Evolutionary conservation across 352 stramenopile genomes (phyloP), one percentile per base, ranked within the genome.

Genomic region (Globisporangium perplexum): DNA sequence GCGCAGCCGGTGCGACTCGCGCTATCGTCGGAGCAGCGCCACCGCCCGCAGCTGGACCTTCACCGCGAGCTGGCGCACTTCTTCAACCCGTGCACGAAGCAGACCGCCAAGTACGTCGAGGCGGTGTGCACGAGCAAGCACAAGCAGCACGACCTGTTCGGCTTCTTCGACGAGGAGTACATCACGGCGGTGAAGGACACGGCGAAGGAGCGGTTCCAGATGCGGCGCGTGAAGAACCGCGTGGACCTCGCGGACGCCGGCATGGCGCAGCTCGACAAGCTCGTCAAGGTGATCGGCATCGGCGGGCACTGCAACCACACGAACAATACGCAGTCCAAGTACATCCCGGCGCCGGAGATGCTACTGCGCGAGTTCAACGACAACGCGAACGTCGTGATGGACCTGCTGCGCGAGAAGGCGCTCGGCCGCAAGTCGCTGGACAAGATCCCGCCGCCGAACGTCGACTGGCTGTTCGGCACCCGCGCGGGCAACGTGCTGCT

Each of bases 381-480:
- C 24, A 86, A 84, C 28, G 71, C 78, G 23, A 83, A 74, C 39
- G 69, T 76, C 23, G 57, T 88, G 30, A 83, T 91, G 63, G 71
- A 91, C 26, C 63, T 68, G n/a, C 55, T 91, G 54, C 74, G 79
- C 46, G 78, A 89, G 52, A 91, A 88, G 59, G 77, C 78, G 1
- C 71, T 79, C 1, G 80, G 80, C 18, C 76, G 73, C 24, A 79
- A 88, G 55, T 65, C 76, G 17, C 54, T 88, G 24, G 70, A 86
- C 60, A 80, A 85, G 46, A 88, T 91, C 31, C 80, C 80, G 12
- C 51, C 71, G 2, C 80, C 80, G 7, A 68, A 79, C 43, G 74
- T 84, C 50, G 66, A 80, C 28, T 88, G 72, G 67, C 52, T 88
- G n/a, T 60, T 86, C 8, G 66, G 71, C 41, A 68, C 68, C 5